Percentiles rank a stretch among this genome's conserved stretches.
These are phyloP conservation scores for Medicago arabica DNA, from an alignment of 306 rosid species.

Conservation along the genomic window DNA sequence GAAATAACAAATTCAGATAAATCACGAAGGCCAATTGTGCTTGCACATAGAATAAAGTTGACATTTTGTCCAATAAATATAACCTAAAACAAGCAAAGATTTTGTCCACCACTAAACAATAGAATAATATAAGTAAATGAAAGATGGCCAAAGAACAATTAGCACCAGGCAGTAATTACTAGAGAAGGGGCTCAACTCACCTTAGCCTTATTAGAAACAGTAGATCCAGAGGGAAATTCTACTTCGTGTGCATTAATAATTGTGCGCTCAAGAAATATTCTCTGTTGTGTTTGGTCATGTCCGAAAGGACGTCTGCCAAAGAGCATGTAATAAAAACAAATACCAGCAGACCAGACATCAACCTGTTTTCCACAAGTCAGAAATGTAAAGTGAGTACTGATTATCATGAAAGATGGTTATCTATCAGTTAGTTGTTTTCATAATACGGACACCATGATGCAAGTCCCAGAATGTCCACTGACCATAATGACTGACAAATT, in stretches of 20 bases:
- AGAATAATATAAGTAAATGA: not conserved
- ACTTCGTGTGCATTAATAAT: slow-evolving; percentile 95
- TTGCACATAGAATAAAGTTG: not conserved
- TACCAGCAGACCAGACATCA: slow-evolving; percentile 99
- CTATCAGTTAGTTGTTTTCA: too few species aligned
- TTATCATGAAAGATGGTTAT: too few species aligned
- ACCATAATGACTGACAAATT: too few species aligned
- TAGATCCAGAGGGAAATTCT: slow-evolving; percentile 89
- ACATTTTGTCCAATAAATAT: not conserved
- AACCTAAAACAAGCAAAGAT: slow-evolving; percentile 20
- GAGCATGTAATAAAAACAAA: slow-evolving; percentile 90
- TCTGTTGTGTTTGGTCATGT: slow-evolving; percentile 94
- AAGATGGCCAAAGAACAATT: not conserved
- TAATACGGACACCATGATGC: too few species aligned
- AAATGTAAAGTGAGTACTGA: not conserved
- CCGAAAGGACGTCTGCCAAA: slow-evolving; percentile 97
- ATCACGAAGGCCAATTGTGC: not conserved
- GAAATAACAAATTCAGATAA: not conserved
- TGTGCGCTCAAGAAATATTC: slow-evolving; percentile 94
- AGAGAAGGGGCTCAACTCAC: slow-evolving; percentile 55
- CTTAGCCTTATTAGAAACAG: slow-evolving; percentile 94
- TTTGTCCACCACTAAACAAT: not conserved
- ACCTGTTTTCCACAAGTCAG: slow-evolving; percentile 61
- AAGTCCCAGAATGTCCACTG: too few species aligned
- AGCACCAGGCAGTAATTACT: slow-evolving; percentile 12